phyloP scores from a whole-genome alignment of 352 stramenopile genomes.

The Globisporangium yorkense region DNA sequence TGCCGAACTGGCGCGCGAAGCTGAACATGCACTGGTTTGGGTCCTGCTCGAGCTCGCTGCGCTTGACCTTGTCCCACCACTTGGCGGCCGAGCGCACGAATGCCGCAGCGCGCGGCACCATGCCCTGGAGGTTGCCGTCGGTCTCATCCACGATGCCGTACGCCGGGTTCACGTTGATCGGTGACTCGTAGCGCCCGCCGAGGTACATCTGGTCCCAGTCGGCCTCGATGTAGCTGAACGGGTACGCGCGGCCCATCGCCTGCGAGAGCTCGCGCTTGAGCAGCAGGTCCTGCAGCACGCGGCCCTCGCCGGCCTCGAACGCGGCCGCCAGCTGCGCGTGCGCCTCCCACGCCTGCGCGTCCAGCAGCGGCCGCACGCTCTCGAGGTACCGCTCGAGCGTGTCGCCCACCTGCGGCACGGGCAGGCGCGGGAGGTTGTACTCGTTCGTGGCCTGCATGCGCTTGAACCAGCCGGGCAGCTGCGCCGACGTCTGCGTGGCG shows the following conservation, averaged over 20 bases:
- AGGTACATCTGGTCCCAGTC: conserved; percentile 92
- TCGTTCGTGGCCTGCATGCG: conserved; percentile 72
- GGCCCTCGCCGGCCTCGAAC: conserved; percentile 48
- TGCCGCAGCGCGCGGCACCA: conserved; percentile 64
- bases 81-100: conserved; percentile 82
- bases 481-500: conserved; percentile 11
- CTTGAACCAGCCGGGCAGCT: conserved; percentile 60
- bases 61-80: conserved; percentile 88
- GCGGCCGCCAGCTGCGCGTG: conserved; percentile 58
- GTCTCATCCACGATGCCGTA: conserved; percentile 83
- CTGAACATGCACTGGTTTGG: conserved; percentile 88
- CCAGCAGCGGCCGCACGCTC: conserved; percentile 75
- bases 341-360: conserved; percentile 48
- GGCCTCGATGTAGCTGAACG: conserved; percentile 91
- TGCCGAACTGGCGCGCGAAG: conserved; percentile 86
- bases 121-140: conserved; percentile 59
- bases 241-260: conserved; percentile 77
- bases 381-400: conserved; percentile 85
- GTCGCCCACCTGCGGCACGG: conserved; percentile 86
- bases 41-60: conserved; percentile 84
- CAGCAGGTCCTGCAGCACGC: conserved; percentile 50
- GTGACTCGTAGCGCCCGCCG: conserved; percentile 81
- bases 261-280: conserved; percentile 72
- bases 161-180: conserved; percentile 90
- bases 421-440: conserved; percentile 74